Base-by-base conservation (phyloP, 2,329 filamentous ascomycete genomes). In the Berkeleyomyces basicola region DNA sequence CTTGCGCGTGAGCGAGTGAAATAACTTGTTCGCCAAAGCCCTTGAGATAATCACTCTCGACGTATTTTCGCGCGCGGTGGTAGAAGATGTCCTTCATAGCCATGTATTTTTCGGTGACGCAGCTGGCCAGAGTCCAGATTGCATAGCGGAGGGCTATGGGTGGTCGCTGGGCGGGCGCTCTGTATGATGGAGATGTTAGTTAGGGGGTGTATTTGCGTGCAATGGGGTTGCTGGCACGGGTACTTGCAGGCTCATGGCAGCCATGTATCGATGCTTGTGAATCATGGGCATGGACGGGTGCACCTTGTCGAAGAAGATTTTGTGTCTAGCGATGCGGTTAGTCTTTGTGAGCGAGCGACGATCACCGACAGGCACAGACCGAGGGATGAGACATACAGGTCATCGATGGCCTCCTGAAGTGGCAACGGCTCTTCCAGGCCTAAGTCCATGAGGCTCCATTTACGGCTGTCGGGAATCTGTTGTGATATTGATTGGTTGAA, bases 101-200 rank as follows among this genome's bases (percentile, higher is more conserved):
- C 42, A 80, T 77, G 71, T 88, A 96, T 70, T 90, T 93, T 64
- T 96, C 90, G 2, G 83, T 84, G 51, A 91, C 81, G 4, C 88
- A 86, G 66, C 90, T 91, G n/a, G 92, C 90, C 69, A 90, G 76
- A n/a, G 86, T 88, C 92, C 92, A 97, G 79, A 97, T 95, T 62
- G 88, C 90, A 74, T 99, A 99, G 68, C 93, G 84, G 59, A 99
- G 75, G 67, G 87, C 90, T 39, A 96, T 84, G 0, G 92, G 90
- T 1, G 93, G 92, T 36, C 92, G 83, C 76, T 90, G 85, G 66
- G 84, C 84, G 16, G 90, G 90, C n/a, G 89, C 83, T 61, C 82
- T 85, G 65, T 43, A 59, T 61, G 67, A 58, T 66, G 65, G 59
- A 40, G 59, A 14, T 2, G 33, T 4, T 7, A 9, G 39, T 46